Conservation (phyloP, 176 grass and related monocot genomes). For the Oryza brachyantha region DNA sequence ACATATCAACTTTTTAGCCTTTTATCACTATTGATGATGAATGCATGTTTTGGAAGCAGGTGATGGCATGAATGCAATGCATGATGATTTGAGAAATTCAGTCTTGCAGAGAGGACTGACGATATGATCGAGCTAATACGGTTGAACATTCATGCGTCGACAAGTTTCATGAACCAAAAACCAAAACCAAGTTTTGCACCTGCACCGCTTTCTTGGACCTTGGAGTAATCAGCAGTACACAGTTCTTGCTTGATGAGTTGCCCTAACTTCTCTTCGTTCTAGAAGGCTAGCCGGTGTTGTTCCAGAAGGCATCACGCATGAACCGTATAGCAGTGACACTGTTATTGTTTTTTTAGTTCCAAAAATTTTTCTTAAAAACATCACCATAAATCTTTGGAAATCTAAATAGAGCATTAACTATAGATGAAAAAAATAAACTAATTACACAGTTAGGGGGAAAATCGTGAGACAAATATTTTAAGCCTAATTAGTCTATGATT, state of each 20-base stretch:
- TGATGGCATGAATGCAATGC: not conserved
- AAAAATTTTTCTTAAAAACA: too few species aligned
- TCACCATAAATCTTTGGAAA: too few species aligned
- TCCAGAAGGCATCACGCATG: not conserved
- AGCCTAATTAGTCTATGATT: too few species aligned
- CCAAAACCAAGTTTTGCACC: not conserved
- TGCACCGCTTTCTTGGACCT: not conserved
- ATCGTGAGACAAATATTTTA: too few species aligned
- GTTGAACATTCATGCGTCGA: not conserved
- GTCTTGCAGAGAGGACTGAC: not conserved
- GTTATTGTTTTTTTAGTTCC: too few species aligned
- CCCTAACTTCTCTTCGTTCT: not conserved
- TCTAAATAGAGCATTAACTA: too few species aligned
- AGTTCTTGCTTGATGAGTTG: not conserved
- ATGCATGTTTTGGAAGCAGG: constrained; percentile 21
- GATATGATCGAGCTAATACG: not conserved
- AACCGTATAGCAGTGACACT: too few species aligned
- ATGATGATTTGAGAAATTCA: not conserved
- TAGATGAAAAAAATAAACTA: too few species aligned
- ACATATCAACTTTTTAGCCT: not conserved
- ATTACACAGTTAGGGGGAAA: too few species aligned
- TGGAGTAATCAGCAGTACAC: too few species aligned
- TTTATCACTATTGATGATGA: constrained; percentile 8
- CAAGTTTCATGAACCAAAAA: not conserved
- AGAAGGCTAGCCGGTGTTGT: not conserved